Evolutionary conservation across 148 eudicot species (phyloP).

Genomic region (Rhododendron griersonianum): DNA sequence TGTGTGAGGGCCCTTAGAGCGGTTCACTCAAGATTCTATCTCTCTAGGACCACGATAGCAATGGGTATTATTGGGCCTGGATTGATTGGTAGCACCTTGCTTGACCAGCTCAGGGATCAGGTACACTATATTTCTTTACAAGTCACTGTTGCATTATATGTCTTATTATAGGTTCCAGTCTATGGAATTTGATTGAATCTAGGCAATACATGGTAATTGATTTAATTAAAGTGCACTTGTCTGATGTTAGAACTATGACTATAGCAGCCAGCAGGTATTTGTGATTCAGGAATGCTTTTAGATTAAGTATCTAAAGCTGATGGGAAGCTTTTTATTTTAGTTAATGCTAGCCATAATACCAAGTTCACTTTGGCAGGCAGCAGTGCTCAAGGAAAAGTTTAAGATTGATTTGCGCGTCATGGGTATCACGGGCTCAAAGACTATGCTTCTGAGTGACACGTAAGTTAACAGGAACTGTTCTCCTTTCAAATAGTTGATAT

Average conservation of each 20-base stretch:
- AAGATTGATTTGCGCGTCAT: constrained; percentile 92
- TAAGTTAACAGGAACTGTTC: constrained; percentile 28
- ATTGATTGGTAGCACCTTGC: constrained; percentile 86
- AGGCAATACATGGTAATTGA: not conserved
- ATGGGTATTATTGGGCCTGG: constrained; percentile 99
- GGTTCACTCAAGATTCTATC: constrained; percentile 93
- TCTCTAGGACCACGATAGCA: constrained; percentile 85
- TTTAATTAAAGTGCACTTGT: not conserved
- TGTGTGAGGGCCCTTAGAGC: constrained; percentile 86
- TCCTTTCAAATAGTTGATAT: constrained; percentile 2
- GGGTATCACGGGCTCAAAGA: constrained; percentile 83
- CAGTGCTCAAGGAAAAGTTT: constrained; percentile 78
- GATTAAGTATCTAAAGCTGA: not conserved
- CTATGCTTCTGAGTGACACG: constrained; percentile 85
- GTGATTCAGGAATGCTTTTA: not conserved
- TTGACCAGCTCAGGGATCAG: constrained; percentile 96
- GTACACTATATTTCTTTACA: constrained; percentile 16
- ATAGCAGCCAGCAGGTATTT: not conserved
- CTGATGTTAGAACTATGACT: not conserved
- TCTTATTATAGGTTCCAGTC: not conserved
- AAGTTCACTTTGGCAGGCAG: constrained; percentile 47
- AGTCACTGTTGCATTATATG: no score
- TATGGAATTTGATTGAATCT: not conserved
- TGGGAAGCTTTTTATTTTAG: not conserved
- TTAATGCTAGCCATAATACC: not conserved